Evolutionary conservation across 305 asterid species (phyloP), one percentile per base, ranked within the genome.

Genomic region (Salvia sclarea): DNA sequence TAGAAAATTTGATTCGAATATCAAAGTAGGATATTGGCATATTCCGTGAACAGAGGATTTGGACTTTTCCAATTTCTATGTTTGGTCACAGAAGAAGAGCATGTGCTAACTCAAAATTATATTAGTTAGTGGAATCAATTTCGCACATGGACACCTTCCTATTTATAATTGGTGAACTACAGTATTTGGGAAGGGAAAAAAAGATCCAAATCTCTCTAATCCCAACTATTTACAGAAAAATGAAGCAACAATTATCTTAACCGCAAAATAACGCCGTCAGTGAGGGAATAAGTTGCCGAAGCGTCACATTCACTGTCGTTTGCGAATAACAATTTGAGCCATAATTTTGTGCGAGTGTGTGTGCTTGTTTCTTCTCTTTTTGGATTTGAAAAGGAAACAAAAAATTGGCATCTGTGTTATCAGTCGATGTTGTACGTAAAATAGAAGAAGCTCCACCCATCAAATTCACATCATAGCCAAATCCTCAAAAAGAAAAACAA

Each of bases 391-490:
- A 1, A 31, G 6, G 6, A 5, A 31, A 31, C 0, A 4, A 37
- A 9, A 71, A 25, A 43, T 35, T 11, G 53, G 31, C 59, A 35
- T 37, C 47, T 11, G 17, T 61, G 16, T 58, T 20, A 61, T 57
- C 37, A 38, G 54, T 52, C 35, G 50, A 20, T 54, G 40, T 61
- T 64, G 40, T 14, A 20, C 74, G 73, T 60, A 31, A 70, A 59
- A 49, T 25, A 68, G 31, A 66, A 48, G 25, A 55, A 48, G 66
- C 56, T 58, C 74, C 69, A 31, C 8, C 78, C 81, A 66, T 66
- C 76, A 49, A 59, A 49, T 47, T 60, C 63, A 20, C 61, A 41
- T 69, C 80, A n/a, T n/a, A n/a, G 35, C 70, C 71, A 63, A 62
- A 28, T 66, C 77, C 67, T 33, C 65, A 13, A 30, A n/a, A 58